A percentile compares a stretch with the other conserved stretches of the same genome.
Conservation (phyloP, 805 yeast genomes). For the Nakazawaea populi region DNA sequence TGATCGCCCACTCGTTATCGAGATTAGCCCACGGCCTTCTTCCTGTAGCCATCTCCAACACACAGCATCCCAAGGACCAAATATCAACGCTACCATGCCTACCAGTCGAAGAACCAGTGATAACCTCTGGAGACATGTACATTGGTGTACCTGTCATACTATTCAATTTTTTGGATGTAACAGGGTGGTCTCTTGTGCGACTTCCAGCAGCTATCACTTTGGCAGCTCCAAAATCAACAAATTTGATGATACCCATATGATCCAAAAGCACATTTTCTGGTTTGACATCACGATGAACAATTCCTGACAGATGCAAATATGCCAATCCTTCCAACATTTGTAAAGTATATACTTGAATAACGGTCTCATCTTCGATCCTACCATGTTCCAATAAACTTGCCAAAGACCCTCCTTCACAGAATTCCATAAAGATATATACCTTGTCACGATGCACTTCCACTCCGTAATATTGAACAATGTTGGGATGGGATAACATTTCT, state of each 20-base stretch:
- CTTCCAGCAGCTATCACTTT: conserved; percentile 73
- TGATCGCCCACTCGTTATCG: conserved; percentile 97
- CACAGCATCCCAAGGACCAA: conserved; percentile 97
- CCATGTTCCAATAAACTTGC: conserved; percentile 86
- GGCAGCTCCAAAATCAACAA: conserved; percentile 97
- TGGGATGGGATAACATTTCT: conserved; percentile 93
- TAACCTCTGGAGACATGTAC: conserved; percentile 98
- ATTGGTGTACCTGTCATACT: conserved; percentile 91
- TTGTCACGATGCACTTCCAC: conserved; percentile 96
- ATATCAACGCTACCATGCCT: conserved; percentile 72
- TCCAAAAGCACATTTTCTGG: conserved; percentile 91
- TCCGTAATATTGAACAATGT: conserved; percentile 93
- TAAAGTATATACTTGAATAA: conserved; percentile 81
- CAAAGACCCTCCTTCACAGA: conserved; percentile 92
- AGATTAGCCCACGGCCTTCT: conserved; percentile 93
- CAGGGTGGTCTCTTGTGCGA: conserved; percentile 7
- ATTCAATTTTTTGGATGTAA: conserved; percentile 24
- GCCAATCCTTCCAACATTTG: conserved; percentile 96
- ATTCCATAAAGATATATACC: conserved; percentile 95
- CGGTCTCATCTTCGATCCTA: conserved; percentile 90
- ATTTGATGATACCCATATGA: conserved; percentile 88
- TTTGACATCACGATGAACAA: conserved; percentile 94
- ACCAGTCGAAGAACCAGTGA: conserved; percentile 66
- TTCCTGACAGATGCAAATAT: conserved; percentile 87
- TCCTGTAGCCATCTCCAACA: conserved; percentile 95